Evolutionary conservation across 495 filamentous ascomycete genomes (phyloP).

Genomic region (Xylaria acuta): DNA sequence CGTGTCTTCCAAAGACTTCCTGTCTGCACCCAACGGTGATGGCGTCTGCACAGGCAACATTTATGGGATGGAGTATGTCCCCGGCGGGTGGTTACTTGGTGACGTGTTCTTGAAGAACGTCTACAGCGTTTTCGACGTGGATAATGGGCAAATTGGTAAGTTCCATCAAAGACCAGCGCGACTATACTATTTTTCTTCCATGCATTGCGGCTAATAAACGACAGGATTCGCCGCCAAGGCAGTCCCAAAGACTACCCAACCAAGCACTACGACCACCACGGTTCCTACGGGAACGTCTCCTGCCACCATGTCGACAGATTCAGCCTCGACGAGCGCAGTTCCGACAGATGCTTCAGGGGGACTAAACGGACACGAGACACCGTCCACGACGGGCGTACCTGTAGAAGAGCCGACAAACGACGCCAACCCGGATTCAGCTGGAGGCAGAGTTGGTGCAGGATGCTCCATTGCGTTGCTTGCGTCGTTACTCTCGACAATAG

Average conservation of each 20-base stretch:
- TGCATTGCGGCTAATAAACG: neutral
- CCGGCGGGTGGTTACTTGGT: slow-evolving; percentile 72
- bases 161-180: slow-evolving; percentile 14
- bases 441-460: slow-evolving; percentile 4
- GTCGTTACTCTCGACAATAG: slow-evolving; percentile 12
- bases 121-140: slow-evolving; percentile 83
- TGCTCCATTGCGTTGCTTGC: slow-evolving; percentile 10
- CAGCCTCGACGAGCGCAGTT: neutral
- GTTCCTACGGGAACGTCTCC: slow-evolving; percentile 21
- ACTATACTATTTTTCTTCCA: neutral
- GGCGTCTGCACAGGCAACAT: slow-evolving; percentile 71
- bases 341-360: slow-evolving; percentile 6
- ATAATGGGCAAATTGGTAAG: slow-evolving; percentile 60
- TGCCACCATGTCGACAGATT: neutral
- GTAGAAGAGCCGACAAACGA: neutral
- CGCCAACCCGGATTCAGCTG: slow-evolving; percentile 13
- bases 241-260: slow-evolving; percentile 25
- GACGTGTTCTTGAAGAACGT: slow-evolving; percentile 90
- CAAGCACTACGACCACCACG: slow-evolving; percentile 28
- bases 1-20: slow-evolving; percentile 72
- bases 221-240: slow-evolving; percentile 50
- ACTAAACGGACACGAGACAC: slow-evolving; percentile 20
- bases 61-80: slow-evolving; percentile 53
- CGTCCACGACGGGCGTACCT: neutral
- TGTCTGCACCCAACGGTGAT: slow-evolving; percentile 53